phyloP scores from a whole-genome alignment of 305 asterid genomes.

The Fraxinus latifolia region DNA sequence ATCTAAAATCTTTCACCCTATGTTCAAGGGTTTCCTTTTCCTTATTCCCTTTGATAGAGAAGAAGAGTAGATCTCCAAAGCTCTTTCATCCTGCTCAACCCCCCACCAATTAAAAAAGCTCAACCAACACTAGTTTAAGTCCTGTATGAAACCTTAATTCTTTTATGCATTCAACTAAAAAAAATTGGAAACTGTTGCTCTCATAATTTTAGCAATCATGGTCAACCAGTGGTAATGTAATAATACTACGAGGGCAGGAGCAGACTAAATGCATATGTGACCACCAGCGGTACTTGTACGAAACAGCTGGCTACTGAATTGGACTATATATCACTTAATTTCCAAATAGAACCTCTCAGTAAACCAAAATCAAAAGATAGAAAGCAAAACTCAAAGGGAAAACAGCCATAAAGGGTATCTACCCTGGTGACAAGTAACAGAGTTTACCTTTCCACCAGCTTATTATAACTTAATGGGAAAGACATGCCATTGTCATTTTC shows the following conservation, averaged over 20 bases:
- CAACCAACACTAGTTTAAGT: neutral
- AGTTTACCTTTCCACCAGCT: constrained; percentile 78
- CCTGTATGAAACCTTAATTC: neutral
- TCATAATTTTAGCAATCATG: neutral
- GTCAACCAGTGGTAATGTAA: neutral
- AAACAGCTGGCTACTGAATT: neutral
- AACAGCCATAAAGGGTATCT: constrained; percentile 5
- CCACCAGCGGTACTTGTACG: neutral
- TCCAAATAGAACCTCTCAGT: neutral
- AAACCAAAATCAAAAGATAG: neutral
- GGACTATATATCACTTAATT: neutral
- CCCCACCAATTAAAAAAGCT: neutral
- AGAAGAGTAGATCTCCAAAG: neutral
- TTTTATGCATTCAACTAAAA: neutral
- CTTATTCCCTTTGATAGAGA: neutral
- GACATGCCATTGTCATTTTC: constrained; percentile 92
- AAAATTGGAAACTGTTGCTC: neutral
- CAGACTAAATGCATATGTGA: neutral
- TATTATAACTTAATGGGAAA: constrained; percentile 73
- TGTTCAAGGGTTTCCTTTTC: neutral
- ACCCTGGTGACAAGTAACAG: neutral
- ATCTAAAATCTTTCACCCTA: neutral
- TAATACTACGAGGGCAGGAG: neutral
- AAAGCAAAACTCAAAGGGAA: neutral
- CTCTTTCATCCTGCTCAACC: neutral